Evolutionary conservation across 495 filamentous ascomycete genomes (phyloP).

Genomic region (Aspergillus ostianus): DNA sequence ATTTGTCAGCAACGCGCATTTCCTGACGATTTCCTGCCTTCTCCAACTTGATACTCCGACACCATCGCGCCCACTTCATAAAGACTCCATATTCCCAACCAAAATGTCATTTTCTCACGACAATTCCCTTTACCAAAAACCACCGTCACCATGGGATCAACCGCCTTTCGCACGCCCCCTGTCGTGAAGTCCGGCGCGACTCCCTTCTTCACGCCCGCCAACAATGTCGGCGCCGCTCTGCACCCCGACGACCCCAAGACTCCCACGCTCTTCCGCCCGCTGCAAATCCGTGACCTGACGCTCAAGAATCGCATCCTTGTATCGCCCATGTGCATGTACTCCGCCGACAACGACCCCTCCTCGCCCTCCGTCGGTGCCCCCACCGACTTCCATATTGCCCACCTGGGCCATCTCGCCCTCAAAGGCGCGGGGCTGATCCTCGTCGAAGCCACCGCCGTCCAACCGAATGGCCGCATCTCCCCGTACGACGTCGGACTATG

Average conservation of each 20-base stretch:
- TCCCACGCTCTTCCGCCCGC: conserved; percentile 63
- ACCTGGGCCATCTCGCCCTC: conserved; percentile 59
- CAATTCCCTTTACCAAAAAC: too few relatives aligned
- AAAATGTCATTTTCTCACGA: too few relatives aligned
- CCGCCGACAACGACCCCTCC: conserved; percentile 43
- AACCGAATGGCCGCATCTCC: conserved; percentile 67
- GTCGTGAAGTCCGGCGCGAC: conserved; percentile 2
- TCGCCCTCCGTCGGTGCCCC: conserved; percentile 56
- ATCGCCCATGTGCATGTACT: conserved; percentile 63
- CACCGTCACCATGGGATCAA: too few relatives aligned
- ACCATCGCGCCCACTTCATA: too few relatives aligned
- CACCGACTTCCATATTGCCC: conserved; percentile 69
- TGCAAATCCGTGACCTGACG: conserved; percentile 63
- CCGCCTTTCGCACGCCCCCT: too few relatives aligned
- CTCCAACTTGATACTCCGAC: too few relatives aligned
- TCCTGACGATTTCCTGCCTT: too few relatives aligned
- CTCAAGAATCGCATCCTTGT: conserved; percentile 72
- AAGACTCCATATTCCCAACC: too few relatives aligned
- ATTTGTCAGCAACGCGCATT: too few relatives aligned
- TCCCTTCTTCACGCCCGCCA: conserved; percentile 60
- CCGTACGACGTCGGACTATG: conserved; percentile 70
- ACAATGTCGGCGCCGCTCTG: conserved; percentile 54
- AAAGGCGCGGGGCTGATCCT: conserved; percentile 65
- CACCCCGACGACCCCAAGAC: conserved; percentile 36
- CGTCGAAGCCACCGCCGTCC: conserved; percentile 67